phyloP scores from a whole-genome alignment of 108 stramenopile genomes.

The Schizochytrium sp. region DNA sequence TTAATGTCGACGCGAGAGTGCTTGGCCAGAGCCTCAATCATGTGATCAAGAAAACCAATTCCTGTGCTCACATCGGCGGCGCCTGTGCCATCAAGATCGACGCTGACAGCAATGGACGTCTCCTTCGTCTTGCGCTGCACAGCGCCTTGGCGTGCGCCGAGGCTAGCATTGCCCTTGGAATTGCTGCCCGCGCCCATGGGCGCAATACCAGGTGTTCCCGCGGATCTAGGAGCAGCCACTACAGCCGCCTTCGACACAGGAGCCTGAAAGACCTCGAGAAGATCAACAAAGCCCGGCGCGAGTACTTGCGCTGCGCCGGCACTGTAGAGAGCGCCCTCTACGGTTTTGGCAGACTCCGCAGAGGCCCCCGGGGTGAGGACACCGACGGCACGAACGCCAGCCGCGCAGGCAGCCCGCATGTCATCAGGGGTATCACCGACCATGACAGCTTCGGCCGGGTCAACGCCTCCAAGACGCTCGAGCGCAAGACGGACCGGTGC shows the following conservation, averaged over 20 bases:
- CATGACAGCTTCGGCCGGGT: slow-evolving; percentile 47
- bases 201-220: not conserved
- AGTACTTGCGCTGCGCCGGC: slow-evolving; percentile 58
- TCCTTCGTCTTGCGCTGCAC: slow-evolving; percentile 36
- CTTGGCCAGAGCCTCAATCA: slow-evolving; percentile 49
- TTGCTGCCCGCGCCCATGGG: not conserved
- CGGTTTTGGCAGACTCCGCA: slow-evolving; percentile 36
- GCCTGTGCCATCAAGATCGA: slow-evolving; percentile 40
- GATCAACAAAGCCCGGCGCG: slow-evolving; percentile 54
- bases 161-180: not conserved
- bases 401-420: slow-evolving; percentile 61
- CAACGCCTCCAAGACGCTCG: slow-evolving; percentile 45
- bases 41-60: slow-evolving; percentile 53
- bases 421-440: slow-evolving; percentile 87
- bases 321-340: slow-evolving; percentile 47
- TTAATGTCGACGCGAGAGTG: slow-evolving; percentile 41
- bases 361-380: slow-evolving; percentile 65
- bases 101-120: slow-evolving; percentile 31
- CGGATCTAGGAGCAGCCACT: not conserved
- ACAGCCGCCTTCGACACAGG: not conserved
- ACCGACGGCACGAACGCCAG: slow-evolving; percentile 63
- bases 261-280: slow-evolving; percentile 44
- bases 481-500: slow-evolving; percentile 57
- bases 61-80: slow-evolving; percentile 33
- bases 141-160: not conserved